Percentiles rank a stretch among this genome's conserved stretches.
These are phyloP conservation scores for Tinospora cordifolia DNA, from an alignment of 164 flowering plant species.

Conservation along the genomic window DNA sequence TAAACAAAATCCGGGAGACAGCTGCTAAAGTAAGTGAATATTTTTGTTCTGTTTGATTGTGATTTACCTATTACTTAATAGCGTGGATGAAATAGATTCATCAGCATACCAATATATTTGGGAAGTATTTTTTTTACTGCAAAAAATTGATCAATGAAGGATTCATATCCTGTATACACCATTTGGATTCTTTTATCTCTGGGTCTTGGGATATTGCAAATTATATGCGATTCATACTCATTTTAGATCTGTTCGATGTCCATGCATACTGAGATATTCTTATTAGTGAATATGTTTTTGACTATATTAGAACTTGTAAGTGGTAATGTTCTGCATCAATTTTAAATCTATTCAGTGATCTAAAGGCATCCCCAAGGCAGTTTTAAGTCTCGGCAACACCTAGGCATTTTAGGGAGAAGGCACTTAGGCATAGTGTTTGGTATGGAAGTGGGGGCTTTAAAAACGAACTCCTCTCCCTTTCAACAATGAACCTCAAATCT, in stretches of 20 bases:
- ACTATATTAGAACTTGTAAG: background rate
- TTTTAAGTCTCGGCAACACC: no score
- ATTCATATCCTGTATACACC: background rate
- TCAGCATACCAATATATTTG: no score
- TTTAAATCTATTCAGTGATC: no score
- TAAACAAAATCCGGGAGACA: conserved; percentile 62
- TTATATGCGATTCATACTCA: background rate
- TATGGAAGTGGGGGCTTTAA: no score
- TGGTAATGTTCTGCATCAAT: background rate
- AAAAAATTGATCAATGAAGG: background rate
- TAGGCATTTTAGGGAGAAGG: no score
- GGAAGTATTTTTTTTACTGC: no score
- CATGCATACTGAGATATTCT: background rate
- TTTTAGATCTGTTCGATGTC: background rate
- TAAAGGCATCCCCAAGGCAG: no score
- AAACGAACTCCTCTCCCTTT: no score
- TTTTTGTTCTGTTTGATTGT: background rate
- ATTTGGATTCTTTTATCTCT: background rate
- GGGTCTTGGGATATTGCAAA: background rate
- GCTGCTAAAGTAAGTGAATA: conserved; percentile 46
- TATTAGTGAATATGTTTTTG: background rate
- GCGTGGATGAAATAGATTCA: no score
- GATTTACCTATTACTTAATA: background rate
- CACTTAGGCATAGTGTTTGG: no score
- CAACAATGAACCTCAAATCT: no score